Base-by-base conservation (phyloP, 208 protist genomes). In the Leptomonas pyrrhocoris region DNA sequence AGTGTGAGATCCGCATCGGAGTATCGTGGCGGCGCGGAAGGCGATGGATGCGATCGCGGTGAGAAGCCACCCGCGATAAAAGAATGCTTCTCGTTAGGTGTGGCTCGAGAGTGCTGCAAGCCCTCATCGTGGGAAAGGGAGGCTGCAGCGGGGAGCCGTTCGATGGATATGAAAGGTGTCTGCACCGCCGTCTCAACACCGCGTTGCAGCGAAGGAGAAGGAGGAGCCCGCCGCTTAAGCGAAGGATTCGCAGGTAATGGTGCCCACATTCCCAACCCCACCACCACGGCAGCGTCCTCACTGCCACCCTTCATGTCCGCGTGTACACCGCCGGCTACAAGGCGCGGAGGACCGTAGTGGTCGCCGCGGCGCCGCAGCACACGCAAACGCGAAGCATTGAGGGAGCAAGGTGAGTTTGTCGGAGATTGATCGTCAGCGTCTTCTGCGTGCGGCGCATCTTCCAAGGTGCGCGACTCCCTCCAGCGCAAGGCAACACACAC, bases 401-500 rank as follows among this genome's bases (percentile, higher is more conserved):
- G 6, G 7, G 36, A 8, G 18, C 16, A 1, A 4, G 21, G 21
- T 8, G 23, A 12, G 34, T 2, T 25, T 9, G 49, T 30, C 28
- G 30, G 4, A 27, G 28, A 25, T n/a, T 31, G 4, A 34, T n/a
- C 19, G 21, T 12, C 15, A n/a, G 15, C 49, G 23, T 38, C 19
- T 2, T 2, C 36, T 2, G 0, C 25, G 25, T 15, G 1, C 40
- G 0, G 12, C 21, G 2, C 36, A 15, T 36, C 49, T 8, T 16
- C 18, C 18, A 25, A 51, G 15, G 56, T 45, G 6, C 72, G 72
- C 15, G 64, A 27, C 58, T 77, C 55, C 36, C 72, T n/a, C 72
- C 64, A 77, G 11, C 72, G 72, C 58, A 77, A 34, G 9, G 72
- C 72, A 27, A 77, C 31, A 54, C 56, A 56, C 21, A 77, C 64